Evolutionary conservation across 2,329 filamentous ascomycete species (phyloP).

Genomic region (Diaporthe longicolla): DNA sequence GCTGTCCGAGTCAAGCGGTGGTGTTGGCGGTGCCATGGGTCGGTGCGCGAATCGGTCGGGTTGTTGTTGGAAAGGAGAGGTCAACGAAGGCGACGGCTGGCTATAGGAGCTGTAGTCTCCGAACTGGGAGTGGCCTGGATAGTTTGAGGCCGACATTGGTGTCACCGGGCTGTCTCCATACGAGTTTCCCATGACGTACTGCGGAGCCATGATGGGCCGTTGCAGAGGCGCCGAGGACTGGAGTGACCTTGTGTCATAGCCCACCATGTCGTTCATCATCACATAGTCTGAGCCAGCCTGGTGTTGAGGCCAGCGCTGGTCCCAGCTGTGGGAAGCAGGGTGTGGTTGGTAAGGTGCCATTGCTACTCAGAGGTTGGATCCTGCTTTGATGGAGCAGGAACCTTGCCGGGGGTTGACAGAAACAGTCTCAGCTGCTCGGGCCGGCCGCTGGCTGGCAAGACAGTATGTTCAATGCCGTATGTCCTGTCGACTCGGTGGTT

Average conservation of each 20-base stretch:
- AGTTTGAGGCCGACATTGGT: slow-evolving; percentile 59
- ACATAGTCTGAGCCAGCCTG: slow-evolving; percentile 57
- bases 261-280: slow-evolving; percentile 65
- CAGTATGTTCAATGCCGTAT: slow-evolving; percentile 4
- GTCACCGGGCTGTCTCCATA: slow-evolving; percentile 62
- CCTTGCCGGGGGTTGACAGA: slow-evolving; percentile 25
- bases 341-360: slow-evolving; percentile 65
- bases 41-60: slow-evolving; percentile 25
- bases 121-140: slow-evolving; percentile 59
- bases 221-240: slow-evolving; percentile 55
- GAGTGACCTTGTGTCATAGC: slow-evolving; percentile 62
- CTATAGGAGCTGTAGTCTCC: slow-evolving; percentile 59
- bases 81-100: slow-evolving; percentile 47
- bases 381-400: slow-evolving; percentile 48
- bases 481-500: slow-evolving; percentile 7
- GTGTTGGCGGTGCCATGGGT: slow-evolving; percentile 44
- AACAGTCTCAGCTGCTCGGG: slow-evolving; percentile 32
- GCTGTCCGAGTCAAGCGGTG: slow-evolving; percentile 49
- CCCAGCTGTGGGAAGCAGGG: slow-evolving; percentile 64
- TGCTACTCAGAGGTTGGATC: slow-evolving; percentile 48
- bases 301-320: slow-evolving; percentile 68
- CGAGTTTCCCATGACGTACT: slow-evolving; percentile 61
- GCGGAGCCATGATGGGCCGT: slow-evolving; percentile 59
- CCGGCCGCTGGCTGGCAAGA: slow-evolving; percentile 18
- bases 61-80: slow-evolving; percentile 49